These are phyloP conservation scores for Aspergillus funiculosus DNA, from an alignment of 495 filamentous ascomycete species.

Conservation along the genomic window DNA sequence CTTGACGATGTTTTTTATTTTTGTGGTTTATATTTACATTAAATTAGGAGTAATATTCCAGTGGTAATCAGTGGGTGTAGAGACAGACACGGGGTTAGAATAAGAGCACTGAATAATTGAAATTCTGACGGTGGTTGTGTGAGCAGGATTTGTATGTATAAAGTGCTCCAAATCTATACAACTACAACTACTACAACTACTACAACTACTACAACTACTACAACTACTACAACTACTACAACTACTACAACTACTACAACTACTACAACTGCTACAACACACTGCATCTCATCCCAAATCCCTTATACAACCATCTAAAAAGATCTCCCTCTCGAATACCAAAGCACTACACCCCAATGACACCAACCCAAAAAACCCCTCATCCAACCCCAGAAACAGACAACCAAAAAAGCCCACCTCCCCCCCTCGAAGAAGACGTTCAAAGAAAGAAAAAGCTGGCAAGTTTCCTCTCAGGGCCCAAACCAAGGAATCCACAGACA, in stretches of 20 bases:
- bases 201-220: background rate
- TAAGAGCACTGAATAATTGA: too few species aligned
- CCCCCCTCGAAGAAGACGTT: conserved; percentile 7
- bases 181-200: background rate
- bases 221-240: background rate
- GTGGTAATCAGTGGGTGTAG: too few species aligned
- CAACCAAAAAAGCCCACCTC: background rate
- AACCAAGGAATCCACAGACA: background rate
- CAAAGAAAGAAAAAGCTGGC: conserved; percentile 22
- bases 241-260: background rate
- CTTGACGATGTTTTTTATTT: background rate
- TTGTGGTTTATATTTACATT: too few species aligned
- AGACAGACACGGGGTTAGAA: too few species aligned
- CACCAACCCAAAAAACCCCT: background rate
- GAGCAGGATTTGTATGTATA: background rate
- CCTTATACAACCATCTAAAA: background rate
- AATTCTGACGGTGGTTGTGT: background rate
- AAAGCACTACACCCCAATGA: background rate
- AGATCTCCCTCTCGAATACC: background rate
- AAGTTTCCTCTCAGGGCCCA: background rate
- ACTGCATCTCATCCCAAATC: background rate
- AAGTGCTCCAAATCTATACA: background rate
- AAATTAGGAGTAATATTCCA: too few species aligned
- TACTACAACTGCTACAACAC: background rate
- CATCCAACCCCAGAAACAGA: background rate